Base-by-base conservation (phyloP, 805 yeast genomes). In the Candida suzukii region DNA sequence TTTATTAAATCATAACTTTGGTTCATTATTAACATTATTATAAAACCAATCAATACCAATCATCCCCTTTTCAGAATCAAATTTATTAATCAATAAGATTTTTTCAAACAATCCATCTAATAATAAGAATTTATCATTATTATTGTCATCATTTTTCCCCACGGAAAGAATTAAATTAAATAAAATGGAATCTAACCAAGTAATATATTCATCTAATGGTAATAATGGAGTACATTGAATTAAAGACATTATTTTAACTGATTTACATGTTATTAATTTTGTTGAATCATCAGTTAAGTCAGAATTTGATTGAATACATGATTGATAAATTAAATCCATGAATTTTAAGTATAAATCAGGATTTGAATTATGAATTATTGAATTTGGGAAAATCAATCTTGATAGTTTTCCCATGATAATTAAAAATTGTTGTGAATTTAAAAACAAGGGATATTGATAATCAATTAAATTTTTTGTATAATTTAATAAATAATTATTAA, bases 1-100 rank as follows among this genome's bases (percentile, higher is more conserved):
- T n/a, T n/a, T n/a, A n/a, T n/a, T n/a, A n/a, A 24, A 24, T 24
- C n/a, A 29, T 18, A 29, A 17, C 11, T 17, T 29, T n/a, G 32
- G 32, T 16, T 29, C 32, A 16, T 41, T 41, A 39, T 58, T 58
- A 5, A 60, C 53, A 34, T 56, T 52, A 20, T 68, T 70, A 53
- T 78, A 80, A 86, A 86, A 80, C 85, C 86, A 80, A 19, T 60
- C 59, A 39, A 74, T 67, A 1, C 76, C 84, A 32, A 75, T 41
- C 34, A 70, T 73, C 5, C 78, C 72, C 47, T 81, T 66, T 46
- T 76, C 77, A 41, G 76, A 61, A 48, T 77, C 82, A 41, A 75
- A 63, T 44, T 74, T 79, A 47, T 76, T 82, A 37, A 81, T 70
- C 3, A 47, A 46, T 5, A 62, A 41, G 11, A 82, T 54, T 22